A percentile compares a stretch with the other conserved stretches of the same genome.
phyloP scores from a whole-genome alignment of 345 rosid species.

The Aquilaria sinensis region DNA sequence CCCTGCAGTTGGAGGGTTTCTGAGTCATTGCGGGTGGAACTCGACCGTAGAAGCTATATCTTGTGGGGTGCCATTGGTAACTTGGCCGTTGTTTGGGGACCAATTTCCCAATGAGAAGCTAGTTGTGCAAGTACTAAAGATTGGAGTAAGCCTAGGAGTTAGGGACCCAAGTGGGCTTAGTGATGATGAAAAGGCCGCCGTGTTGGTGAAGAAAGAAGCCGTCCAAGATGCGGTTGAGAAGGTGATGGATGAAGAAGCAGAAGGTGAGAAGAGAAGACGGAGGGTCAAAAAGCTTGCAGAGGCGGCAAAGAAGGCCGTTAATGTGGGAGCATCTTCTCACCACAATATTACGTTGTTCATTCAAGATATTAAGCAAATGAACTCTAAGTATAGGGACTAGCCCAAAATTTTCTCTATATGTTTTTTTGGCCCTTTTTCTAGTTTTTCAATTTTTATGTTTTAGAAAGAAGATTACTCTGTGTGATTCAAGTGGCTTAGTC shows the following conservation, averaged over 20 bases:
- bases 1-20: conserved; percentile 36
- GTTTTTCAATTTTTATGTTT: too few species aligned
- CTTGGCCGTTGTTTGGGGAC: conserved; percentile 36
- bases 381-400: background rate
- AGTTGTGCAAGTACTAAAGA: conserved; percentile 29
- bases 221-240: conserved; percentile 23
- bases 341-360: conserved; percentile 17
- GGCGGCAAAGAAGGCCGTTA: conserved; percentile 28
- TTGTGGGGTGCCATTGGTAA: conserved; percentile 32
- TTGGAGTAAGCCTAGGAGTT: conserved; percentile 36
- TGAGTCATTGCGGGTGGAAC: conserved; percentile 67
- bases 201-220: conserved; percentile 15
- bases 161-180: conserved; percentile 20
- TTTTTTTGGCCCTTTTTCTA: too few species aligned
- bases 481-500: too few species aligned
- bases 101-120: conserved; percentile 32
- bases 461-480: too few species aligned
- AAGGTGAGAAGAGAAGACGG: conserved; percentile 26
- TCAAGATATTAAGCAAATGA: conserved; percentile 19
- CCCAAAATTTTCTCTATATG: too few species aligned
- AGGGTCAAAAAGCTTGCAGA: conserved; percentile 20
- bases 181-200: conserved; percentile 29
- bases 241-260: conserved; percentile 24
- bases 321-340: conserved; percentile 31
- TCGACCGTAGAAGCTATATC: conserved; percentile 42